Base-by-base conservation (phyloP, 169 alveolate genomes). In the Cryptosporidium viatorum region DNA sequence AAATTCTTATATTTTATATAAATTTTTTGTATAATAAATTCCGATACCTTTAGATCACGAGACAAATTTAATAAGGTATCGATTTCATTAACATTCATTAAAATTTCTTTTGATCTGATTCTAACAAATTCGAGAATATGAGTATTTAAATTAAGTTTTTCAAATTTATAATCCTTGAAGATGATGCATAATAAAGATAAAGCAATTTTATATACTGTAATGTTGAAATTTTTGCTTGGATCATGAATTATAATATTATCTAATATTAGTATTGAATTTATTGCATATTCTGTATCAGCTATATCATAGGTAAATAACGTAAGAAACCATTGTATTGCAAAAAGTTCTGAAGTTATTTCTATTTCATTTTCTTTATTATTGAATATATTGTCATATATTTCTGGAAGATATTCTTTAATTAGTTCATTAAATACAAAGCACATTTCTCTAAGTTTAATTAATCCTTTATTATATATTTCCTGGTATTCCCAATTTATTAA, bases 321-420 rank as follows among this genome's bases (percentile, higher is more conserved):
- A 16, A 80, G 41, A 62, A 80, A 80, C 89, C 89, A 80, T n/a
- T 59, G 89, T 39, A 80, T 80, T 23, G 89, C 89, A 65, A 80
- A 80, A 33, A 80, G 51, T 67, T 80, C 89, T 8, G 89, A 35
- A 35, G 89, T 80, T n/a, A 80, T 65, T 73, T 73, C 71, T 39
- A 59, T 59, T 21, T 73, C 70, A 50, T 52, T 39, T 35, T 73
- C 71, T 29, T 41, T 45, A 23, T 71, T 73, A 14, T 23, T 73
- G 62, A 80, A 80, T 14, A 80, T 23, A n/a, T 65, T 50, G 21
- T 65, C 14, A 50, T 80, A 62, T 10, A 80, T 31, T 21, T 65
- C 37, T 23, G 89, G 89, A 7, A 80, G 62, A 55, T 65, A 80
- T 39, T 60, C 62, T 33, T 65, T 65, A 48, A 80, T 65, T 16